Evolutionary conservation across 2,329 filamentous ascomycete genomes (phyloP).

Genomic region (Dactylellina parvicollis): DNA sequence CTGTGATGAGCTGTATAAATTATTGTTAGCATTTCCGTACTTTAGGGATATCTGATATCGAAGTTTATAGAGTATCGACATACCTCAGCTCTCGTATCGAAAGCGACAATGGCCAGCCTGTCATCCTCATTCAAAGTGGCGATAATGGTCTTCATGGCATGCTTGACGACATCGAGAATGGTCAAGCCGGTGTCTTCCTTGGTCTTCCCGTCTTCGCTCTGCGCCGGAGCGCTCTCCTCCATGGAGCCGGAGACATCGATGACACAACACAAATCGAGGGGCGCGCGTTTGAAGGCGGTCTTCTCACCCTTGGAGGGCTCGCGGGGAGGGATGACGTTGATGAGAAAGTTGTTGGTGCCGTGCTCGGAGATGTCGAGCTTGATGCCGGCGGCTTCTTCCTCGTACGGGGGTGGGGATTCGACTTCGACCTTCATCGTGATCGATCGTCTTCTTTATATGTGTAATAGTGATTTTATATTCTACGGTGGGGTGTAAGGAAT

Average conservation of each 20-base stretch:
- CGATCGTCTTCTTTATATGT: not conserved
- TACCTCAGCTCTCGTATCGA: constrained; percentile 62
- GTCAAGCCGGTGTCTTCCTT: constrained; percentile 66
- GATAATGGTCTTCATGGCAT: constrained; percentile 69
- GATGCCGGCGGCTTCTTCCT: constrained; percentile 32
- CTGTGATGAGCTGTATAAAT: constrained; percentile 60
- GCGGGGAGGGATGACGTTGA: constrained; percentile 37
- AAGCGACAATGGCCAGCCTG: constrained; percentile 70
- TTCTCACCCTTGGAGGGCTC: constrained; percentile 39
- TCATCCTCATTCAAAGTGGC: constrained; percentile 68
- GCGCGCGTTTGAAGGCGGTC: constrained; percentile 35
- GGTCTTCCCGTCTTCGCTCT: constrained; percentile 59
- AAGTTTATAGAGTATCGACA: too few relatives aligned
- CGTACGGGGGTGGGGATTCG: constrained; percentile 49
- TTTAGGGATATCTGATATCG: too few relatives aligned
- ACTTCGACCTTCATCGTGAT: constrained; percentile 44
- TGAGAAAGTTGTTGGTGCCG: constrained; percentile 41
- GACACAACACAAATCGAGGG: constrained; percentile 68
- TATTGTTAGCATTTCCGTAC: not conserved
- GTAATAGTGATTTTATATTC: not conserved
- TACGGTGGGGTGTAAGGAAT: constrained; percentile 8
- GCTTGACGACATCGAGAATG: constrained; percentile 70
- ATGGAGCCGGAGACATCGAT: constrained; percentile 72
- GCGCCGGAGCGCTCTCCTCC: constrained; percentile 64
- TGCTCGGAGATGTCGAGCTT: constrained; percentile 46